Percentiles rank a stretch among this genome's conserved stretches.
Evolutionary conservation across 108 stramenopile species (phyloP).

Genomic region (Hondaea fermentalgiana): DNA sequence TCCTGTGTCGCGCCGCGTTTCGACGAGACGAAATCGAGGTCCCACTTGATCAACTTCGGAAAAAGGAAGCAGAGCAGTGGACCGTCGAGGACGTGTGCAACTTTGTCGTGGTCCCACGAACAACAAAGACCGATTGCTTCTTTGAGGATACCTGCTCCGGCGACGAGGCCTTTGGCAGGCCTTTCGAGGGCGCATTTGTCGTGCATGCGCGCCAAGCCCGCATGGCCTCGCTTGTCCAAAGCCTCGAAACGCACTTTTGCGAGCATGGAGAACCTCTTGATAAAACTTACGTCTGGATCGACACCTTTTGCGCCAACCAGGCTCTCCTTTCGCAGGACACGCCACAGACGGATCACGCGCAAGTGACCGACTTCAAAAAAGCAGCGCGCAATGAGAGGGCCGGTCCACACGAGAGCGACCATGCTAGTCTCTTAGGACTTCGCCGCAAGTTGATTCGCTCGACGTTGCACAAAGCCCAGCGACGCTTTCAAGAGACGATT

Average conservation of each 20-base stretch:
- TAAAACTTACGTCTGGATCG: background rate
- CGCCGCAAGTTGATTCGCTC: background rate
- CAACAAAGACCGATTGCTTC: background rate
- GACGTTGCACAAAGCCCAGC: background rate
- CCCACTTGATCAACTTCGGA: background rate
- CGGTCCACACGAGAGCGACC: too few relatives aligned
- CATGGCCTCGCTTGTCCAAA: background rate
- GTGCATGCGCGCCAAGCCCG: background rate
- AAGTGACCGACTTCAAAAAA: background rate
- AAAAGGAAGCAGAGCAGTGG: background rate
- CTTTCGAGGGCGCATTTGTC: background rate
- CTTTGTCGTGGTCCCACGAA: background rate
- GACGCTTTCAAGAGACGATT: background rate
- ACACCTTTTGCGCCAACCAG: background rate
- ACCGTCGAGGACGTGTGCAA: background rate
- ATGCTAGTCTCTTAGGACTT: too few relatives aligned
- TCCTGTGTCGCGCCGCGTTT: too few relatives aligned
- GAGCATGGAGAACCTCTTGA: background rate
- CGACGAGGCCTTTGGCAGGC: background rate
- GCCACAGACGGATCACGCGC: background rate
- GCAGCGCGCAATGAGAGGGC: too few relatives aligned
- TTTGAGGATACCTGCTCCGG: background rate
- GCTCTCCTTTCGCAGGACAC: background rate
- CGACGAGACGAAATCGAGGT: too few relatives aligned
- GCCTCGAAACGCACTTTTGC: background rate